Evolutionary conservation across 805 yeast genomes (phyloP).

Genomic region (Sungouiozyma intestinalis): DNA sequence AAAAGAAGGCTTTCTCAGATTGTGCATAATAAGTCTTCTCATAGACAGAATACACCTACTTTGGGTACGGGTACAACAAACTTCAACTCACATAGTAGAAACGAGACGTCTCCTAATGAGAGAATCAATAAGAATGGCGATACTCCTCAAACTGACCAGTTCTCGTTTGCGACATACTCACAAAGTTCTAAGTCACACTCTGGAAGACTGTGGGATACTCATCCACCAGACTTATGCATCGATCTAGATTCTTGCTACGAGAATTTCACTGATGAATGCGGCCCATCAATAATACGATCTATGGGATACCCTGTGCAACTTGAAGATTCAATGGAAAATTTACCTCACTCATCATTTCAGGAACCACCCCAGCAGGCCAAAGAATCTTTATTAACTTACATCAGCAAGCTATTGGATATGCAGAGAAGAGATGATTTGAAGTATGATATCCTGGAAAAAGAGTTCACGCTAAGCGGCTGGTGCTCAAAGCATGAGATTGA

Average conservation of each 20-base stretch:
- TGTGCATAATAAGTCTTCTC: not conserved
- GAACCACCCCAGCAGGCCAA: not conserved
- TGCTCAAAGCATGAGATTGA: slow-evolving; percentile 18
- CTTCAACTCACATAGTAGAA: not conserved
- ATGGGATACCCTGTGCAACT: not conserved
- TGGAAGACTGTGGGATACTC: not conserved
- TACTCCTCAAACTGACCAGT: not conserved
- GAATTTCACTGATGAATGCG: not conserved
- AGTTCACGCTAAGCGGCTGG: slow-evolving; percentile 21
- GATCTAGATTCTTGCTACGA: not conserved
- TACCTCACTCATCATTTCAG: not conserved
- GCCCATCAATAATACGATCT: not conserved
- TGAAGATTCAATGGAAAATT: not conserved
- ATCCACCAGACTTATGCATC: not conserved
- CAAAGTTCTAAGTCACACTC: not conserved
- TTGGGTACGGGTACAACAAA: not conserved
- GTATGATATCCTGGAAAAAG: slow-evolving; percentile 16
- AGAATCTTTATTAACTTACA: not conserved
- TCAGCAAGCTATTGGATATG: slow-evolving; percentile 5
- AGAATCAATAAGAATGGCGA: not conserved
- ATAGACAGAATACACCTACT: not conserved
- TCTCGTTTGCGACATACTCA: not conserved
- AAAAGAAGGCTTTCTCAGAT: not conserved
- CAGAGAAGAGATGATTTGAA: slow-evolving; percentile 15
- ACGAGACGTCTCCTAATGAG: no score